Base-by-base conservation (phyloP, 164 flowering plant genomes). In the Saururus chinensis region DNA sequence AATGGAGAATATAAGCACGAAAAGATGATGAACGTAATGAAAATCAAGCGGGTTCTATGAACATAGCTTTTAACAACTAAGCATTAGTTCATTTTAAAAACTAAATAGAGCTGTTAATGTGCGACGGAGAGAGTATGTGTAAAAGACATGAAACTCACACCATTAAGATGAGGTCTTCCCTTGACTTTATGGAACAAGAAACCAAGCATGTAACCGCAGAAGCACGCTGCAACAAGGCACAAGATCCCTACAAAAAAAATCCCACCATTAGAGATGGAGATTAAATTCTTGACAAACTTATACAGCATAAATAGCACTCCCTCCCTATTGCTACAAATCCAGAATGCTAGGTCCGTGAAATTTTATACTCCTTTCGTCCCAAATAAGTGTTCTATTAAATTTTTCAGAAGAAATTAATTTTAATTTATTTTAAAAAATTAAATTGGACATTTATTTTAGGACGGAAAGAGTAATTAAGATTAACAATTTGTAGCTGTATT, bases 131-230 rank as follows among this genome's bases (percentile, higher is more conserved):
- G n/a, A n/a, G n/a, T n/a, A n/a, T n/a, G n/a, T n/a, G n/a, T n/a
- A n/a, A n/a, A 51, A 23, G 42, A 24, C 26, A 9, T 51, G 17
- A 4, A 14, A 62, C 65, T 62, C 30, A 62, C 65, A 23, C 37
- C 35, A 21, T 25, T 56, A 23, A 16, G 8, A 7, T 22, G 35
- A 22, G 9, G 23, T 25, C 23, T 56, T 56, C 23, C 35, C 1
- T 37, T 37, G 19, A 24, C 35, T 56, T 23, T 22, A 56, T 16
- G 26, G 9, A 2, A 6, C 25, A 55, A 79, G 74, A 89, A 76
- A 30, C 90, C 96, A 19, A 92, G 76, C 89, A 87, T 80, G 74
- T 88, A 92, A 74, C 98, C 98, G 63, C 87, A 80, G 78, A 92
- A 79, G 45, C 82, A 90, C 63, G 98, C 96, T 16, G 85, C 90